Conservation (phyloP, 169 alveolate species). For the Plasmodium vinckei region DNA sequence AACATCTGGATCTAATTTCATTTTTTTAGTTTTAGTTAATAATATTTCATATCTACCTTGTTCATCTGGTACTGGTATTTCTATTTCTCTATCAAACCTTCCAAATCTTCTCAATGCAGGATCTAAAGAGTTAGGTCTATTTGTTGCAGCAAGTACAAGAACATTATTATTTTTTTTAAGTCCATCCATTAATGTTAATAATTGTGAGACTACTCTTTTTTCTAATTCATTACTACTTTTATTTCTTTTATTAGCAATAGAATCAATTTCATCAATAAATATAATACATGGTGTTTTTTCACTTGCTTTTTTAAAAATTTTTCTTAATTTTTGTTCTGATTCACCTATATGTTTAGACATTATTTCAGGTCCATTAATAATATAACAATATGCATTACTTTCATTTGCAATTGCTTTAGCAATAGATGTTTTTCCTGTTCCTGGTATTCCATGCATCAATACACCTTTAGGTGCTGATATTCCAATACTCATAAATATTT, state of each 20-base stretch:
- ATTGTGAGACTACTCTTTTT: constrained; percentile 88
- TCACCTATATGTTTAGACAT: constrained; percentile 91
- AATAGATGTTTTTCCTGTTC: constrained; percentile 88
- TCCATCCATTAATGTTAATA: constrained; percentile 91
- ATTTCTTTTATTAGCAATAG: constrained; percentile 92
- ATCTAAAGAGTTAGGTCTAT: constrained; percentile 92
- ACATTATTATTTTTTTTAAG: constrained; percentile 83
- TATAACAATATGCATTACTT: constrained; percentile 84
- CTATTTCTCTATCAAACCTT: constrained; percentile 90
- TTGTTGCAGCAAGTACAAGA: constrained; percentile 95
- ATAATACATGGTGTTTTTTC: constrained; percentile 87
- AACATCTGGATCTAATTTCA: constrained; percentile 89
- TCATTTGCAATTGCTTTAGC: constrained; percentile 90
- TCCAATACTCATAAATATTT: constrained; percentile 87
- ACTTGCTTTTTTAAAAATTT: constrained; percentile 85
- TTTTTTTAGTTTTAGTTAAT: constrained; percentile 88
- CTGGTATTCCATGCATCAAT: constrained; percentile 90
- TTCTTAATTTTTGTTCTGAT: constrained; percentile 89
- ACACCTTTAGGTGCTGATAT: constrained; percentile 90
- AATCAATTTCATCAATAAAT: constrained; percentile 94
- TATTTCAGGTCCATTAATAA: constrained; percentile 86
- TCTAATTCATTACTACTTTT: constrained; percentile 83
- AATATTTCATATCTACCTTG: constrained; percentile 92
- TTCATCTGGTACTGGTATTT: constrained; percentile 90
- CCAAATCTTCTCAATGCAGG: constrained; percentile 92